phyloP scores from a whole-genome alignment of 345 rosid species.

The Heritiera littoralis region DNA sequence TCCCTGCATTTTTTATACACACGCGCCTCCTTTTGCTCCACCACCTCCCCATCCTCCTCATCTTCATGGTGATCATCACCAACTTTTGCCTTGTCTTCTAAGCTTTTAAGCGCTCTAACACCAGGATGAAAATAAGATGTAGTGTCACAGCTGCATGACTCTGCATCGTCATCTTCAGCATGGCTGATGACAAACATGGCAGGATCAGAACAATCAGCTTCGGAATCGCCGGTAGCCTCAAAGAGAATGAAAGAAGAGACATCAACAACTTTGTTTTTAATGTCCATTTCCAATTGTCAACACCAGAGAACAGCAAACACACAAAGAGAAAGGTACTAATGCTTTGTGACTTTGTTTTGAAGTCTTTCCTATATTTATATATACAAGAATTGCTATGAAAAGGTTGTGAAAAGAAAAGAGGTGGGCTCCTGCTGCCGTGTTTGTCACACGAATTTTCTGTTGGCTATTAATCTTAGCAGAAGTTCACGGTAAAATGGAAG shows the following conservation, averaged over 20 bases:
- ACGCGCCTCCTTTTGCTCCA: slow-evolving; percentile 31
- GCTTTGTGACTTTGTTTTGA: background rate
- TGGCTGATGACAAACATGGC: slow-evolving; percentile 6
- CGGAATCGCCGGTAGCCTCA: slow-evolving; percentile 80
- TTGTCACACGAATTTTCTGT: background rate
- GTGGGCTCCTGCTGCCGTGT: background rate
- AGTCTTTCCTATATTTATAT: background rate
- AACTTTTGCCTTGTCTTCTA: slow-evolving; percentile 8
- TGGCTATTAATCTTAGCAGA: background rate
- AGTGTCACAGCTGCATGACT: slow-evolving; percentile 52
- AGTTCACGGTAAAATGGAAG: background rate
- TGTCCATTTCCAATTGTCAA: slow-evolving; percentile 17
- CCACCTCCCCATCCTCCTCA: slow-evolving; percentile 31
- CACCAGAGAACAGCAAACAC: background rate
- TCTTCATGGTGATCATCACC: slow-evolving; percentile 23
- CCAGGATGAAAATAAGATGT: slow-evolving; percentile 21
- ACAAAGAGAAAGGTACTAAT: no score
- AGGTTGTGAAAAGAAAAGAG: background rate
- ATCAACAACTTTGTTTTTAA: slow-evolving; percentile 33
- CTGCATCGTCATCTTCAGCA: slow-evolving; percentile 39
- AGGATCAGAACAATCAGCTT: slow-evolving; percentile 33
- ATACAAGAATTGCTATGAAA: background rate
- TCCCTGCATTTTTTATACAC: slow-evolving; percentile 33
- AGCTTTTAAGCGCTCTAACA: background rate
- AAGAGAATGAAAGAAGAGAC: slow-evolving; percentile 48